A percentile compares a stretch with the other conserved stretches of the same genome.
These are phyloP conservation scores for Ophioceras dolichostomum DNA, from an alignment of 2,329 filamentous ascomycete species.

Conservation along the genomic window DNA sequence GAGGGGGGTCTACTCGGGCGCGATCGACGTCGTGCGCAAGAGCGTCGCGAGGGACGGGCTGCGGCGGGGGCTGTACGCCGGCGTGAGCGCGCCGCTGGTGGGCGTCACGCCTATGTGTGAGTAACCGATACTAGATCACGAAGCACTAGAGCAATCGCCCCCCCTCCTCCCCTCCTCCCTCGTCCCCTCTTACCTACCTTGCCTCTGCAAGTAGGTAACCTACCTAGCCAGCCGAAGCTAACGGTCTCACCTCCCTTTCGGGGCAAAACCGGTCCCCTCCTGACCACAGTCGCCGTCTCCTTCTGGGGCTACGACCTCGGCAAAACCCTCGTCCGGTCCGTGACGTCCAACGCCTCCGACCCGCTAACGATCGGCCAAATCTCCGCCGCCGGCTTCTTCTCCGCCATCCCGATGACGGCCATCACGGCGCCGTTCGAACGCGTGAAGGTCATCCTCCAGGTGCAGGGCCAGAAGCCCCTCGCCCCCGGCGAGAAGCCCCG, in stretches of 20 bases:
- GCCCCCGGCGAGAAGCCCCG: slow-evolving; percentile 84
- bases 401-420: slow-evolving; percentile 89
- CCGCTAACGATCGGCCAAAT: slow-evolving; percentile 74
- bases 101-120: slow-evolving; percentile 98
- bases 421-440: slow-evolving; percentile 99
- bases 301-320: slow-evolving; percentile 91
- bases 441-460: slow-evolving; percentile 95
- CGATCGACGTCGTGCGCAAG: slow-evolving; percentile 83
- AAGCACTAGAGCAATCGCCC: too few relatives aligned
- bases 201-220: neutral
- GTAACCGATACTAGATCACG: too few relatives aligned
- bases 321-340: slow-evolving; percentile 67
- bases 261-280: neutral
- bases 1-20: slow-evolving; percentile 79
- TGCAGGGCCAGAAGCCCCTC: slow-evolving; percentile 81
- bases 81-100: slow-evolving; percentile 85
- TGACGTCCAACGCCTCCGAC: slow-evolving; percentile 54
- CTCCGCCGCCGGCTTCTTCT: slow-evolving; percentile 91
- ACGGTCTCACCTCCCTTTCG: neutral
- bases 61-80: slow-evolving; percentile 77
- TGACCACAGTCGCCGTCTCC: slow-evolving; percentile 47
- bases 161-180: neutral
- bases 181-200: neutral
- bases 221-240: slow-evolving; percentile 1
- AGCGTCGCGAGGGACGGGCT: slow-evolving; percentile 81